Base-by-base conservation (phyloP, 495 filamentous ascomycete species). In the Friedmanniomyces simplex region DNA sequence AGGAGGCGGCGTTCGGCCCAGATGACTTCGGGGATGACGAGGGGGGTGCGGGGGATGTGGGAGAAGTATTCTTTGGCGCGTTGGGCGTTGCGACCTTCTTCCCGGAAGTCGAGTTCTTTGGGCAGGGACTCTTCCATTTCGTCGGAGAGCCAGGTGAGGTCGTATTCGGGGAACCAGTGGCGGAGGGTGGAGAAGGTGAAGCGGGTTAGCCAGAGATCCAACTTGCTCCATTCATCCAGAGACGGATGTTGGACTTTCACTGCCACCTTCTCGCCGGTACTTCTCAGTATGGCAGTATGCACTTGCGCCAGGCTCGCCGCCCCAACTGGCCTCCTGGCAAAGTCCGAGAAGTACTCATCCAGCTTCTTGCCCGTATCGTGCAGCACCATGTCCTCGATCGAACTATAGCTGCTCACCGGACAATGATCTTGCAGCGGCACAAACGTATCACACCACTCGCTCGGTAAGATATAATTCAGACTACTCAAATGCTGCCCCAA, bases 221-320 rank as follows among this genome's bases (percentile, higher is more conserved):
- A 72, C 16, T 85, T 87, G 11, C 88, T 84, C 90, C 91, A 99
- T 75, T 95, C 86, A 39, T 89, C 86, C 62, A 99, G 73, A 20
- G 79, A 76, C 18, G 94, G 94, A 72, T 99, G 94, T 65, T 99
- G 94, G n/a, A 97, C 84, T 72, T 99, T 99, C 58, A 99, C 94
- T 1, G 94, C 94, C n/a, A 97, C 94, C 64, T 84, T 86, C 72
- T 87, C 83, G 10, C 89, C 90, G 18, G 82, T 89, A 64, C 84
- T 88, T 67, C 81, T 88, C 34, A 96, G 72, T 12, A 80, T 88
- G n/a, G 91, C 93, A 20, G 89, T 72, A 64, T 99, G 93, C 16
- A 99, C 93, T 69, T 99, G 93, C 2, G 94, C 93, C 34, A 99
- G 75, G 28, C 89, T 95, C 28, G 93, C 93, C 26, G 93, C 93